Conservation (phyloP, 2,329 filamentous ascomycete genomes). For the Epichloe coenophiala region DNA sequence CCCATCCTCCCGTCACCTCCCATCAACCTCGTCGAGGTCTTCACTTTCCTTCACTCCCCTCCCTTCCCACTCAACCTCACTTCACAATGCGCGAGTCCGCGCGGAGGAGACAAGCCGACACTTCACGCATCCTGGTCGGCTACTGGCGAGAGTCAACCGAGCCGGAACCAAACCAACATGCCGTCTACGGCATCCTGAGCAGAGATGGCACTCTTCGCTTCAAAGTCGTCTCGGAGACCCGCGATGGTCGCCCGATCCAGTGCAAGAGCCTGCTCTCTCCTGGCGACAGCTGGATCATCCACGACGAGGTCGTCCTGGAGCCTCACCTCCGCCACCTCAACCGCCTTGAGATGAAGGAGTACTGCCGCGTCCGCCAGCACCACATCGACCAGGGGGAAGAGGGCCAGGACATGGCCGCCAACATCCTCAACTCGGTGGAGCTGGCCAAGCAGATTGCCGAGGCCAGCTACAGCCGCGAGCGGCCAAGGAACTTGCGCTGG, state of each 20-base stretch:
- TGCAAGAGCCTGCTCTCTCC: neutral
- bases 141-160: conserved; percentile 2
- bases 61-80: neutral
- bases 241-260: neutral
- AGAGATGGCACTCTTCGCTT: neutral
- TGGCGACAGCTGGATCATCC: conserved; percentile 1
- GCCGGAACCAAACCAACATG: conserved; percentile 1
- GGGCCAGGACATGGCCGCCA: neutral
- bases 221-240: conserved; percentile 1
- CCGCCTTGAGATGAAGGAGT: conserved; percentile 2
- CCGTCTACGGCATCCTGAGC: conserved; percentile 2
- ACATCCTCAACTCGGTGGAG: neutral
- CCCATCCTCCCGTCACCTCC: too few relatives aligned
- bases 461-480: neutral
- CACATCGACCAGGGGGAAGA: neutral
- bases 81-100: neutral
- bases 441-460: neutral
- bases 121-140: neutral
- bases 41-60: neutral
- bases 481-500: neutral
- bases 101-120: neutral
- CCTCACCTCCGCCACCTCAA: conserved; percentile 1
- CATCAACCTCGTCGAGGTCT: too few relatives aligned
- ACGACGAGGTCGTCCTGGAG: conserved; percentile 1
- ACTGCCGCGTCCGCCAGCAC: neutral